Percentiles rank a stretch among this genome's conserved stretches.
These are phyloP conservation scores for Leccinum variicolor DNA, from an alignment of 768 basidiomycete genomes.

Conservation along the genomic window DNA sequence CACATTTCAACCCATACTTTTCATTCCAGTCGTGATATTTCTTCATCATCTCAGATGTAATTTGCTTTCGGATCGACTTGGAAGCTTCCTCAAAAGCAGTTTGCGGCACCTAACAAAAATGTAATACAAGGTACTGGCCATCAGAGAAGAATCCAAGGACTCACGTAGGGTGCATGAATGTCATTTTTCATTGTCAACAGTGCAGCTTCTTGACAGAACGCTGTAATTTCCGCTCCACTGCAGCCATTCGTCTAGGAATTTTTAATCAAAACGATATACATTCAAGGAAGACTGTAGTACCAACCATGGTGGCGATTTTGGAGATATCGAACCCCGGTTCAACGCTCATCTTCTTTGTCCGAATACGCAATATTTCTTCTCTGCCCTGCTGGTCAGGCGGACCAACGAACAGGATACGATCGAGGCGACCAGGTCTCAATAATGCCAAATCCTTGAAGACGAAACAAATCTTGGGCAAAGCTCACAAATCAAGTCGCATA, in stretches of 20 bases:
- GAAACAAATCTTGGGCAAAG: background rate
- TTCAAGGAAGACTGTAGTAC: background rate
- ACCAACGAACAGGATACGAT: slow-evolving; percentile 91
- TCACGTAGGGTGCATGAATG: slow-evolving; percentile 71
- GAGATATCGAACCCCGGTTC: slow-evolving; percentile 64
- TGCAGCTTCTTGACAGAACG: slow-evolving; percentile 95
- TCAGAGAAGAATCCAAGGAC: slow-evolving; percentile 25
- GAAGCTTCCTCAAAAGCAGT: slow-evolving; percentile 75
- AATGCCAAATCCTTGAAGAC: slow-evolving; percentile 79
- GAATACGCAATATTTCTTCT: slow-evolving; percentile 81
- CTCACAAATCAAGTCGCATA: background rate
- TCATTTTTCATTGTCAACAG: slow-evolving; percentile 87
- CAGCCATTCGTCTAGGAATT: slow-evolving; percentile 80
- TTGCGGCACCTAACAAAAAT: slow-evolving; percentile 59
- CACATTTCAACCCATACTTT: slow-evolving; percentile 21
- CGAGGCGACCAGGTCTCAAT: slow-evolving; percentile 92
- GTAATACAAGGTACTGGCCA: background rate
- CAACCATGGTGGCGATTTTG: slow-evolving; percentile 68
- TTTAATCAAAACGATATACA: slow-evolving; percentile 3
- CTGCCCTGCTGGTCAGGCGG: slow-evolving; percentile 81
- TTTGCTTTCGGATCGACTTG: slow-evolving; percentile 67
- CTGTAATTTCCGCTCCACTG: slow-evolving; percentile 91
- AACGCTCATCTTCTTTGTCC: slow-evolving; percentile 76
- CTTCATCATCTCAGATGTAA: slow-evolving; percentile 74
- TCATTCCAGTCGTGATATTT: slow-evolving; percentile 73